These are phyloP conservation scores for Pulchroboletus neoregius DNA, from an alignment of 1,284 basidiomycete species.

Conservation along the genomic window DNA sequence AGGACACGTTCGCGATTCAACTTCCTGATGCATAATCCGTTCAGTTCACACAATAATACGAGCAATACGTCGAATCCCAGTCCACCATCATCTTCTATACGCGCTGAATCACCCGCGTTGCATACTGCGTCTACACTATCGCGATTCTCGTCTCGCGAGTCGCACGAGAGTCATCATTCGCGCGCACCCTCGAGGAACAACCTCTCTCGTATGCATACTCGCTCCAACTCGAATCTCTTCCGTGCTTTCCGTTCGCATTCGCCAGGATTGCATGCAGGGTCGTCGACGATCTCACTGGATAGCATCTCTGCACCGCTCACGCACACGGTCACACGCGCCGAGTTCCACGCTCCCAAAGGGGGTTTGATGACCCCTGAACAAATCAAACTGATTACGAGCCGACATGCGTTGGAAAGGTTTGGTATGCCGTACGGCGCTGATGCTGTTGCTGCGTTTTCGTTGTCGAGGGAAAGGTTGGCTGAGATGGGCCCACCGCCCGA, in stretches of 20 bases:
- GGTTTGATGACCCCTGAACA: conserved; percentile 51
- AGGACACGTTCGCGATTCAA: conserved; percentile 23
- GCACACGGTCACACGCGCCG: conserved; percentile 47
- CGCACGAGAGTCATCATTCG: conserved; percentile 27
- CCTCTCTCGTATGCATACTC: conserved; percentile 26
- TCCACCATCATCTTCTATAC: neutral
- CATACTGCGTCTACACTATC: conserved; percentile 21
- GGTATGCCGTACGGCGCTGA: conserved; percentile 50
- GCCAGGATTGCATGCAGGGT: conserved; percentile 30
- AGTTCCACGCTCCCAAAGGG: conserved; percentile 45
- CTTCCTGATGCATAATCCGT: conserved; percentile 27
- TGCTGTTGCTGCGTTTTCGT: conserved; percentile 40
- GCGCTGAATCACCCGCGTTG: conserved; percentile 13
- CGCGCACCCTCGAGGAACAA: conserved; percentile 15
- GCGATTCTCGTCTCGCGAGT: conserved; percentile 22
- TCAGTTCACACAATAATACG: conserved; percentile 8
- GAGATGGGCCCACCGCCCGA: conserved; percentile 34
- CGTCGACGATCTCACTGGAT: conserved; percentile 43
- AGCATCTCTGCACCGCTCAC: conserved; percentile 49
- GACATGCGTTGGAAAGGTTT: conserved; percentile 45
- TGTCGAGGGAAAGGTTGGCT: conserved; percentile 33
- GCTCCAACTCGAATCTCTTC: conserved; percentile 34
- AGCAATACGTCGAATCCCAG: neutral
- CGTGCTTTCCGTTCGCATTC: conserved; percentile 19
- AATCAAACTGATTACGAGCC: conserved; percentile 45